Conservation (phyloP, 345 rosid genomes). For the Boechera stricta region DNA sequence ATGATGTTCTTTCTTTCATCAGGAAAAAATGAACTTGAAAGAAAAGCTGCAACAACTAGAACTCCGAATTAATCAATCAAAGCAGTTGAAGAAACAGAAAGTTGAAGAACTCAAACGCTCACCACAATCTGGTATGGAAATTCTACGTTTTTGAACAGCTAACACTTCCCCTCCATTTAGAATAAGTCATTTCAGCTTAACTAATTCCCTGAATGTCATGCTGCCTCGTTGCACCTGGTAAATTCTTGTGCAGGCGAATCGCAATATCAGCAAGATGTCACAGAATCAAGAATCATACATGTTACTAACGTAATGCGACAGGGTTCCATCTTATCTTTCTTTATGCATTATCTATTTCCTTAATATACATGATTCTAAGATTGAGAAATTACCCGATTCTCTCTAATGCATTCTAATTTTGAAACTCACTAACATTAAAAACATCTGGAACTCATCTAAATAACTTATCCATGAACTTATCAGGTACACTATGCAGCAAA, state of each 20-base stretch:
- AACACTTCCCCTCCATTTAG: not conserved
- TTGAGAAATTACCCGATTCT: conserved; percentile 3
- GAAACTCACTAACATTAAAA: not conserved
- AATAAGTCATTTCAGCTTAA: not conserved
- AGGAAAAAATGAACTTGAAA: conserved; percentile 48
- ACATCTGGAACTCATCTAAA: not conserved
- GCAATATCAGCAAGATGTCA: conserved; percentile 36
- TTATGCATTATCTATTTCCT: conserved; percentile 12
- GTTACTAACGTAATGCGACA: conserved; percentile 46
- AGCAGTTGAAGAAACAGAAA: conserved; percentile 44
- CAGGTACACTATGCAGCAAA: conserved; percentile 55
- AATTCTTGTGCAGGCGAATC: conserved; percentile 40
- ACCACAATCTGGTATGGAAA: conserved; percentile 41
- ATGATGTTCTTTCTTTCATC: conserved; percentile 13
- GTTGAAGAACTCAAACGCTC: conserved; percentile 30
- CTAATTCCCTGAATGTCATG: not conserved
- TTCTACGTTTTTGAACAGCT: conserved; percentile 9
- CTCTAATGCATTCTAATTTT: not conserved
- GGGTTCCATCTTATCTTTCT: not conserved
- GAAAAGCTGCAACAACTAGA: conserved; percentile 51
- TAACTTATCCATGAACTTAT: not conserved
- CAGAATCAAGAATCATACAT: conserved; percentile 43
- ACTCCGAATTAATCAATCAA: conserved; percentile 39
- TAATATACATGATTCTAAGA: not conserved
- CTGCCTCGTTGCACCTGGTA: conserved; percentile 16